These are phyloP conservation scores for Pterocarpus macrocarpus DNA, from an alignment of 306 rosid species.

Conservation along the genomic window DNA sequence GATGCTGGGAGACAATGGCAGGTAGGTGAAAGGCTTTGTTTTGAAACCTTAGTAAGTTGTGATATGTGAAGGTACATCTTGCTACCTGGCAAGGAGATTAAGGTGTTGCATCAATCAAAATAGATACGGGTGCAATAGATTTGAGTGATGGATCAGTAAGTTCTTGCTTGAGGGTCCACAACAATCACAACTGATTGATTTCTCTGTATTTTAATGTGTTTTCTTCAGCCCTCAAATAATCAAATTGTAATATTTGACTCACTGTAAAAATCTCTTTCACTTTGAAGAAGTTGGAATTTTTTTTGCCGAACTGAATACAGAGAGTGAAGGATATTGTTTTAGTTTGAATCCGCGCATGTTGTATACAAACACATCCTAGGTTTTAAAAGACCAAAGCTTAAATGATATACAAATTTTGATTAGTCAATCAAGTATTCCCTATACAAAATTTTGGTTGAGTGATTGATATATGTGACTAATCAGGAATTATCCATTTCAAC, in stretches of 20 bases:
- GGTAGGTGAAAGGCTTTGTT: conserved; percentile 12
- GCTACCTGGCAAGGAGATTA: not conserved
- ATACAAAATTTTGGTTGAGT: not conserved
- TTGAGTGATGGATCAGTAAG: not conserved
- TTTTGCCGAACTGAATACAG: too few relatives aligned
- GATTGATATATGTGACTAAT: too few relatives aligned
- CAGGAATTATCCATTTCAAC: too few relatives aligned
- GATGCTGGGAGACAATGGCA: not conserved
- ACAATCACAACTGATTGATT: too few relatives aligned
- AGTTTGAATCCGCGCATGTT: not conserved
- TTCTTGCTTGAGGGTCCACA: not conserved
- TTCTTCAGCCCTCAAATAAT: too few relatives aligned
- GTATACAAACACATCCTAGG: not conserved
- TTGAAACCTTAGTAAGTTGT: not conserved
- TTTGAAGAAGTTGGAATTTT: too few relatives aligned
- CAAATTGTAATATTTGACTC: too few relatives aligned
- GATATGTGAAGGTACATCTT: not conserved
- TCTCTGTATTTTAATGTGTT: too few relatives aligned
- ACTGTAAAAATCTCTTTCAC: too few relatives aligned
- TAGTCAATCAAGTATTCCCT: not conserved
- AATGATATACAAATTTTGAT: not conserved
- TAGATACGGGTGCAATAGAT: not conserved
- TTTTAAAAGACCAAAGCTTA: not conserved
- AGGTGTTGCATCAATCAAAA: conserved; percentile 38
- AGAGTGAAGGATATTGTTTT: too few relatives aligned